Conservation (phyloP, 305 asterid genomes). For the Fraxinus latifolia region DNA sequence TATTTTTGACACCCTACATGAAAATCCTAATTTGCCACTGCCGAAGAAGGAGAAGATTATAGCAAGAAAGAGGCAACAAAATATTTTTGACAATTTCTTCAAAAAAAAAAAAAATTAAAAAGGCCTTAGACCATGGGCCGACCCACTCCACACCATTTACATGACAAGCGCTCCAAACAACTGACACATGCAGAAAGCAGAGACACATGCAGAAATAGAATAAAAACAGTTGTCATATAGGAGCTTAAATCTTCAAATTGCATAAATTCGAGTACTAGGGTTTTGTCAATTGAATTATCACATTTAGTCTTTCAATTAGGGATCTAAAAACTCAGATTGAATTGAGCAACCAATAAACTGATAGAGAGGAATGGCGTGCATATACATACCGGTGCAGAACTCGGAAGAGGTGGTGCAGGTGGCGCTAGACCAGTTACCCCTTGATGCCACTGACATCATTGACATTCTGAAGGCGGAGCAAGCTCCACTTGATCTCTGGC, state of each 20-base stretch:
- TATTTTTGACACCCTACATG: no score
- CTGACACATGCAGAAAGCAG: background rate
- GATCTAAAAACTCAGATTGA: background rate
- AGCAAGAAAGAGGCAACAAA: no score
- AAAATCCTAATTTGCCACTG: no score
- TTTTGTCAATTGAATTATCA: constrained; percentile 4
- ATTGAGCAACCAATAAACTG: background rate
- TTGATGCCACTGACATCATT: constrained; percentile 93
- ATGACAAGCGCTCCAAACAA: background rate
- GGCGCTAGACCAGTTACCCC: constrained; percentile 87
- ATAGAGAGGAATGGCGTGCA: constrained; percentile 49
- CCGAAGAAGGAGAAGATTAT: no score
- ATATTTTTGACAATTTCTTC: no score
- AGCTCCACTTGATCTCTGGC: constrained; percentile 98
- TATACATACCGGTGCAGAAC: constrained; percentile 89
- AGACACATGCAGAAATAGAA: background rate
- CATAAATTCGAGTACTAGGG: constrained; percentile 1
- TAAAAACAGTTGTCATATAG: background rate
- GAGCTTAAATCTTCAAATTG: background rate
- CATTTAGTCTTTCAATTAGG: background rate
- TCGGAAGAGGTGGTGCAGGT: constrained; percentile 97
- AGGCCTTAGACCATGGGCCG: background rate
- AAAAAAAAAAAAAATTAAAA: no score
- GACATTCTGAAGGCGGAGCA: constrained; percentile 98
- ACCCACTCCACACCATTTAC: background rate